Base-by-base conservation (phyloP, 441 rosid genomes). In the Populus hybrid region DNA sequence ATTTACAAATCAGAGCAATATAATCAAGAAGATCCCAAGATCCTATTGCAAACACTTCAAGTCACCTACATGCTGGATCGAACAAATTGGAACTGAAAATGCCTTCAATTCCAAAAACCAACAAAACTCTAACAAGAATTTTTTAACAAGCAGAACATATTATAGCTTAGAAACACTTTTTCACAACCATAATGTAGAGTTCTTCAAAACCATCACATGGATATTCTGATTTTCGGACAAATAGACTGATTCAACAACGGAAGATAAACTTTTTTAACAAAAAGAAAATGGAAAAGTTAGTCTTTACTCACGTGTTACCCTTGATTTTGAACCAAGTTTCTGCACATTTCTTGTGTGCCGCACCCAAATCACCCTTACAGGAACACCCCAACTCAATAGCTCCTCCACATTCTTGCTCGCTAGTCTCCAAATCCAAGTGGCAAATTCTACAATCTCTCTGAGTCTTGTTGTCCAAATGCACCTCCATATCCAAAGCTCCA, bases 391-490 rank as follows among this genome's bases (percentile, higher is more conserved):
- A 74, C 81, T 88, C 90, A 54, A 93, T 89, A 54, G 86, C 90
- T 54, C 74, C 85, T 24, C 97, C 95, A 75, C 89, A 81, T 74
- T 90, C 97, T 74, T 70, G 83, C 50, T 88, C 88, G 42, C 84
- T 81, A 35, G 90, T 88, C 83, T 86, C 93, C 81, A 94, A 85
- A 28, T 91, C 96, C 85, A 96, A 74, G 79, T 96, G 98, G 77
- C 99, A 94, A 87, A 96, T 96, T 78, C 99, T 86, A 71, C 99
- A 96, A 67, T 87, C 97, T 81, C 83, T 88, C 87, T 87, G 88
- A 69, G 8, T 81, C 50, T 77, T 81, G 70, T 80, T 84, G 12
- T 80, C 79, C 73, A 82, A 83, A 83, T 87, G 92, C 81, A 83
- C 85, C 87, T 86, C 89, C 69, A 82, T 77, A 82, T 87, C 91